phyloP scores from a whole-genome alignment of 345 rosid genomes.

The Hevea brasiliensis region DNA sequence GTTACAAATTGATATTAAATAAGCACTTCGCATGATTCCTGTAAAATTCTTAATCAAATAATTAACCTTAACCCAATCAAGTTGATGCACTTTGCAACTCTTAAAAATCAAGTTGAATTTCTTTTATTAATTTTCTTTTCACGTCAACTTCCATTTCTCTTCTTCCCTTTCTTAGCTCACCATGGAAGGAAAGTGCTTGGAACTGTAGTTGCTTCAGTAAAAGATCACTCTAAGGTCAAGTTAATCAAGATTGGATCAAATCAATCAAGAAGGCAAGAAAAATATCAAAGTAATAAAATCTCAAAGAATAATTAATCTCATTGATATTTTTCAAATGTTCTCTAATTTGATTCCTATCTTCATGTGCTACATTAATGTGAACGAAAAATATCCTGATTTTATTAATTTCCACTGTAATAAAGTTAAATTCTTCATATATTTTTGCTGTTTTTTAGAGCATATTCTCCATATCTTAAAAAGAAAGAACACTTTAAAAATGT shows the following conservation, averaged over 20 bases:
- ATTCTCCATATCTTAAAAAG: slow-evolving; percentile 19
- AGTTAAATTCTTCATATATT: slow-evolving; percentile 14
- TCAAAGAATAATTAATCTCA: too few species aligned
- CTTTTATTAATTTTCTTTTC: neutral
- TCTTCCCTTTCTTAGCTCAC: slow-evolving; percentile 23
- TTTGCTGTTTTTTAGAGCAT: slow-evolving; percentile 10
- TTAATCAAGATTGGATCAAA: too few species aligned
- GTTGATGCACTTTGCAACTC: neutral
- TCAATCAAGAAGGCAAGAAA: too few species aligned
- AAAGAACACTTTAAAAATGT: neutral
- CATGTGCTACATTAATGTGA: neutral
- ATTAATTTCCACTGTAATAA: slow-evolving; percentile 7
- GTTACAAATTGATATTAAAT: neutral
- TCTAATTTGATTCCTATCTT: slow-evolving; percentile 16
- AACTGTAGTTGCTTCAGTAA: too few species aligned
- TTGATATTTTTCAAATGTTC: slow-evolving; percentile 11
- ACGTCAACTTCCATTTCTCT: slow-evolving; percentile 5
- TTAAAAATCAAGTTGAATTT: neutral
- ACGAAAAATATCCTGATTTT: too few species aligned
- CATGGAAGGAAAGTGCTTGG: neutral
- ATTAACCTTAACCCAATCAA: too few species aligned
- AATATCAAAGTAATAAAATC: too few species aligned
- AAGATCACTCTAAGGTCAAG: too few species aligned
- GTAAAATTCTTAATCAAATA: neutral
- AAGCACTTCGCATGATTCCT: slow-evolving; percentile 1